Evolutionary conservation across 805 yeast species (phyloP), one percentile per base, ranked within the genome.

Genomic region (Candida sphagnicola): DNA sequence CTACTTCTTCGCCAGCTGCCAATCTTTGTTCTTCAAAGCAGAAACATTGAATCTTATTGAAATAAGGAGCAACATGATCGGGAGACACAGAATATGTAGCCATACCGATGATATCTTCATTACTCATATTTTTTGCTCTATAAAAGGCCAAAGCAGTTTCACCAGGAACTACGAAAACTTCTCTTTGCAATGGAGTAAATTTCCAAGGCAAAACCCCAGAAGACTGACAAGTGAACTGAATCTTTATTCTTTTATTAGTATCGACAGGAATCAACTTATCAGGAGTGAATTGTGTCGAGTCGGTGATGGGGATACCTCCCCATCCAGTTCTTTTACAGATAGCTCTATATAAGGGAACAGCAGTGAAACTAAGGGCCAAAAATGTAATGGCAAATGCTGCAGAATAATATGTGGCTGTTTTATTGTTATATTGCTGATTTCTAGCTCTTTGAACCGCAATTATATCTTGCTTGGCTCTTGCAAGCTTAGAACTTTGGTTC

Each of bases 61-160:
- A 93, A 62, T 91, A 93, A 4, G 88, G 96, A 0, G 98, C 95
- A 5, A 93, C 95, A 51, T 87, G 91, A 49, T 93, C 97, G 0
- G 99, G 99, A 0, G 95, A 79, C 35, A 93, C 96, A 4, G 95
- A 84, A 60, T 93, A 93, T 0, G 99, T 93, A 2, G 99, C 99
- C 95, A 93, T 93, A 5, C 99, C 99, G 38, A 93, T 87, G 31
- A 93, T 86, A 57, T 93, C 98, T 51, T 85, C 85, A 43, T 82
- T 82, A 31, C 95, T 78, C 43, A 69, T 69, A 56, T 93, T 93
- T 60, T 82, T 85, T 17, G 99, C 99, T 59, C 82, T 85, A 67
- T 88, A 93, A 58, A 93, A 93, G 0, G 96, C 97, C 43, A 93
- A 68, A 0, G 99, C 99, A 2, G 99, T 93, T 62, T 93, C 99